Conservation (phyloP, 73 alveolate genomes). For the Effrenium voratum region DNA sequence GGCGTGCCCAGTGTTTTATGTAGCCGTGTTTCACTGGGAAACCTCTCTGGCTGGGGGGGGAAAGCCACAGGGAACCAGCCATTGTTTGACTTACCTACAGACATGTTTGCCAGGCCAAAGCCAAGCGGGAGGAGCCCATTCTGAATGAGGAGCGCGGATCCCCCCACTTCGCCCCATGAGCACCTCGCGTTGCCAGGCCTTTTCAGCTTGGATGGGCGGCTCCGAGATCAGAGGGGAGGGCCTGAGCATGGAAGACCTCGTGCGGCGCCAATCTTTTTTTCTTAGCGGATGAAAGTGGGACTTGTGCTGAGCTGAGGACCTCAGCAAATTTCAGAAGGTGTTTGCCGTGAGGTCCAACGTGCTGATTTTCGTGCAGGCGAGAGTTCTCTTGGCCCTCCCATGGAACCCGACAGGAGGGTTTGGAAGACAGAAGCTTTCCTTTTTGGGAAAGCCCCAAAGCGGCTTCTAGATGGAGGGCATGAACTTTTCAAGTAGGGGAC, state of each 20-base stretch:
- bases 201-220: slow-evolving; percentile 94
- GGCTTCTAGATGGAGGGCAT: not conserved
- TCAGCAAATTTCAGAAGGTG: slow-evolving; percentile 75
- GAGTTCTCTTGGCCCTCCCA: not conserved
- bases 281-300: not conserved
- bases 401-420: not conserved
- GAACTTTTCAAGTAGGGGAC: not conserved
- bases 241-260: slow-evolving; percentile 88
- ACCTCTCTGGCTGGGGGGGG: not conserved
- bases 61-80: not conserved
- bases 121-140: slow-evolving; percentile 76
- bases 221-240: slow-evolving; percentile 84
- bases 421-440: not conserved
- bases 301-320: slow-evolving; percentile 8
- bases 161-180: not conserved
- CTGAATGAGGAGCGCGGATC: slow-evolving; percentile 47
- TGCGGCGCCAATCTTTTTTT: not conserved
- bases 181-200: slow-evolving; percentile 14
- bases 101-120: slow-evolving; percentile 77
- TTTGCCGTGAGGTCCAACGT: slow-evolving; percentile 68
- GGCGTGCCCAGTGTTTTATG: slow-evolving; percentile 13
- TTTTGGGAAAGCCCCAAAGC: not conserved
- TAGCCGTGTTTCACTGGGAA: too few relatives aligned
- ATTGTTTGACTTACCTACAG: too few relatives aligned
- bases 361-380: slow-evolving; percentile 82